phyloP scores from a whole-genome alignment of 2,329 filamentous ascomycete species.

The Thielaviopsis punctulata region DNA sequence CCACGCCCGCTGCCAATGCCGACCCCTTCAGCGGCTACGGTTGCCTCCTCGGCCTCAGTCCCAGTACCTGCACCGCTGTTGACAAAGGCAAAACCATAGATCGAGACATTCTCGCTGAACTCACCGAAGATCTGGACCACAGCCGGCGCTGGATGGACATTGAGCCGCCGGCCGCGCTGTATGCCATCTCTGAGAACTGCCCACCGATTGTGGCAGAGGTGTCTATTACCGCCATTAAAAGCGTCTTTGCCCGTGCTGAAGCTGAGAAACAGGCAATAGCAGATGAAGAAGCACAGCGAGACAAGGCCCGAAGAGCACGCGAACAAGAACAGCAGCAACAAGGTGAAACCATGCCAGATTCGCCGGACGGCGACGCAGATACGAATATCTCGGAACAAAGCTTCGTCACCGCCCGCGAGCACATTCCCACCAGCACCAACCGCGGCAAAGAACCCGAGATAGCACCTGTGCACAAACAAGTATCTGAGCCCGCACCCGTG shows the following conservation, averaged over 20 bases:
- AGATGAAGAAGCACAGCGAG: slow-evolving; percentile 16
- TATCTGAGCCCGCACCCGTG: background rate
- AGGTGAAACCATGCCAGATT: slow-evolving; percentile 19
- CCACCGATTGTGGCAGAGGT: slow-evolving; percentile 5
- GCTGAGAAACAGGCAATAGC: background rate
- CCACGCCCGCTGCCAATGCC: background rate
- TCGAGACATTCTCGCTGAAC: background rate
- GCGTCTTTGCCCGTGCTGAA: background rate
- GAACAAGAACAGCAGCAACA: slow-evolving; percentile 14
- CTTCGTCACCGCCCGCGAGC: background rate
- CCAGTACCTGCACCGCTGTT: background rate
- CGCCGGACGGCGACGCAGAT: slow-evolving; percentile 19
- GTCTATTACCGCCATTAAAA: slow-evolving; percentile 2
- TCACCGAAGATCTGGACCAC: background rate
- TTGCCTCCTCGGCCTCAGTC: background rate
- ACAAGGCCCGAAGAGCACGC: background rate
- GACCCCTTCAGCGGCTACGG: slow-evolving; percentile 1
- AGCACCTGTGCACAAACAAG: background rate
- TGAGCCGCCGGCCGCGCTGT: background rate
- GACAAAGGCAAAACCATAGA: background rate
- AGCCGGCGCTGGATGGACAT: slow-evolving; percentile 1
- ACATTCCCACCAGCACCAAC: background rate
- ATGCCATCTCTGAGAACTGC: background rate
- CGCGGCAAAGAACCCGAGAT: background rate
- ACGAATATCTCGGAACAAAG: background rate